Percentiles rank a stretch among this genome's conserved stretches.
phyloP scores from a whole-genome alignment of 192 early-diverging fungal species.

The Linnemannia elongata region DNA sequence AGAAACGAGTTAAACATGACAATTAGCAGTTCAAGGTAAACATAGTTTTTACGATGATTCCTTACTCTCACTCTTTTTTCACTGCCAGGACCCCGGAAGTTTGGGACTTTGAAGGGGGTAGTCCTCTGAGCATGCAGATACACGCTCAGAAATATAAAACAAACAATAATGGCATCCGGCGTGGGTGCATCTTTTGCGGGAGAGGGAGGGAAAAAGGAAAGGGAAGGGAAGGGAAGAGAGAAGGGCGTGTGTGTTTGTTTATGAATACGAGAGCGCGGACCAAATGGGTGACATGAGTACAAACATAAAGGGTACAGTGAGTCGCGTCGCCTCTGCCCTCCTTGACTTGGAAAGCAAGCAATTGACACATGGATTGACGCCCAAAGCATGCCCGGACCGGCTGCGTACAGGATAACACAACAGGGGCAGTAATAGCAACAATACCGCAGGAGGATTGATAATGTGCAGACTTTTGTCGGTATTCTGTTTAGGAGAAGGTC shows the following conservation, averaged over 20 bases:
- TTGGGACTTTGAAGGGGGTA: neutral
- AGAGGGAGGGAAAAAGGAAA: neutral
- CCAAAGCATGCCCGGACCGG: neutral
- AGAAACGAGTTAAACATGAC: neutral
- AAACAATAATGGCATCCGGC: neutral
- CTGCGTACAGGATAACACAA: neutral
- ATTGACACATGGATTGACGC: neutral
- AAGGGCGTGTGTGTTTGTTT: neutral
- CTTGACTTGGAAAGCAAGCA: neutral
- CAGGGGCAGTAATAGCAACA: neutral
- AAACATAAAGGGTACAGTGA: neutral
- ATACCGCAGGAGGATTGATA: slow-evolving; percentile 2
- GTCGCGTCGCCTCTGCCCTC: neutral
- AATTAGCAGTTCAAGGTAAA: slow-evolving; percentile 2
- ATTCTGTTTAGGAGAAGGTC: neutral
- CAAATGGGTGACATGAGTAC: slow-evolving; percentile 23
- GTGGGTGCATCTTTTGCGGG: neutral
- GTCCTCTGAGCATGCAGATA: neutral
- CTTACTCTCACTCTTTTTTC: neutral
- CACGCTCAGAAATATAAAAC: neutral
- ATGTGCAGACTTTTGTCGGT: neutral
- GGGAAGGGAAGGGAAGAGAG: neutral
- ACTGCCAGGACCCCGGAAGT: neutral
- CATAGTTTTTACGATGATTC: neutral
- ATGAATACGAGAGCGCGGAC: slow-evolving; percentile 5